Conservation (phyloP, 805 yeast genomes). For the Sugiyamaella americana region DNA sequence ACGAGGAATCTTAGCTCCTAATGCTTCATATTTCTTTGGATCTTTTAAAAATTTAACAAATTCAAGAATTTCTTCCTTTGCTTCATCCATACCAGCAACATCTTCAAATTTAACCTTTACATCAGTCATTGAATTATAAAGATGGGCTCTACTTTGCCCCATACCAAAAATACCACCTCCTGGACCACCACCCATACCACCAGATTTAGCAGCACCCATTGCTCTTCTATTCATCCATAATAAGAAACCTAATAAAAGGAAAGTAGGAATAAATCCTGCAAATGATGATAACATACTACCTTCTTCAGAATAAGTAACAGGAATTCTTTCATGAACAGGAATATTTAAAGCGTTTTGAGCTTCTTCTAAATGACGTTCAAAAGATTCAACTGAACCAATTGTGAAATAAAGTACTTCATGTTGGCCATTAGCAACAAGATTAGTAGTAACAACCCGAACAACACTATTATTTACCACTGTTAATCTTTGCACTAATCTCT, state of each 20-base stretch:
- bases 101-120: slow-evolving; percentile 78
- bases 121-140: slow-evolving; percentile 76
- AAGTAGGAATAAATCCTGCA: slow-evolving; percentile 73
- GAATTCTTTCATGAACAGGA: slow-evolving; percentile 64
- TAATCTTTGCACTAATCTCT: slow-evolving; percentile 69
- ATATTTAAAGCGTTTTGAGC: slow-evolving; percentile 66
- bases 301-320: slow-evolving; percentile 67
- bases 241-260: slow-evolving; percentile 72
- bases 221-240: slow-evolving; percentile 56
- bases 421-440: slow-evolving; percentile 35
- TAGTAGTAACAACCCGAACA: slow-evolving; percentile 38
- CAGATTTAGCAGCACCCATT: slow-evolving; percentile 36
- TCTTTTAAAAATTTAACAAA: slow-evolving; percentile 83
- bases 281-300: slow-evolving; percentile 58
- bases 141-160: slow-evolving; percentile 73
- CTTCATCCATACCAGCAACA: slow-evolving; percentile 93
- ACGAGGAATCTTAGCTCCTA: slow-evolving; percentile 92
- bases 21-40: slow-evolving; percentile 74
- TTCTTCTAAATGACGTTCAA: slow-evolving; percentile 74
- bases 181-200: slow-evolving; percentile 47
- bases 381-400: slow-evolving; percentile 79
- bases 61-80: slow-evolving; percentile 93
- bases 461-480: slow-evolving; percentile 65
- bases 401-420: slow-evolving; percentile 56
- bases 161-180: slow-evolving; percentile 67